Base-by-base conservation (phyloP, 2,329 filamentous ascomycete genomes). In the Fusarium humuli region DNA sequence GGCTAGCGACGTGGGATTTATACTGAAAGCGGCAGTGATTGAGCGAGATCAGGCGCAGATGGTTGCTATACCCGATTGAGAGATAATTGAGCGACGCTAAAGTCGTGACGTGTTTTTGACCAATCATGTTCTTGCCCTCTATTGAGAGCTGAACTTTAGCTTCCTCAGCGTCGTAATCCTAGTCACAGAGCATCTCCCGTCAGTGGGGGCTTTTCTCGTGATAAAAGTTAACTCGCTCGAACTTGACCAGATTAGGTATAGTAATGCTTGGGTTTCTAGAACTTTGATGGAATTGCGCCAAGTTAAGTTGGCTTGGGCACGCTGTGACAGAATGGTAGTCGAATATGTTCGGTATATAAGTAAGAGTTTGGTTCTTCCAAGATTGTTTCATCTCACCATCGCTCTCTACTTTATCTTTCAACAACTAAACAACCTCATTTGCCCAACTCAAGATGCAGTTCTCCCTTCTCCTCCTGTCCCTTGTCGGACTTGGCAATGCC, bases 21-120 rank as follows among this genome's bases (percentile, higher is more conserved):
- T 65, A 56, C 69, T 67, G 9, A 44, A 71, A 68, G 12, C 3
- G 50, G 73, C 11, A 74, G 59, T 55, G 22, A 71, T 64, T 46
- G 49, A 29, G 59, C 73, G 73, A 75, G 32, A 57, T 57, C 42
- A 22, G 27, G 25, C 5, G 45, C 30, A 41, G 25, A 10, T 45
- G 4, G 6, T 11, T n/a, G 27, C 71, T 18, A 69, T 67, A 41
- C 73, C 61, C 18, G 40, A 68, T 70, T 20, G 9, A 65, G 73
- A 58, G 71, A 45, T 5, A 45, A 63, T 74, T 20, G 65, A 53
- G 73, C 73, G 73, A 75, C 55, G 67, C 73, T 71, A 75, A 12
- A 29, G n/a, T 10, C 16, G 9, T 29, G 37, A 12, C 12, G 1
- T 3, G 2, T 1, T 1, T 12, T 12, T 44, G 1, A 7, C 67